Evolutionary conservation across 495 filamentous ascomycete genomes (phyloP).

Genomic region (Penicillium manginii): DNA sequence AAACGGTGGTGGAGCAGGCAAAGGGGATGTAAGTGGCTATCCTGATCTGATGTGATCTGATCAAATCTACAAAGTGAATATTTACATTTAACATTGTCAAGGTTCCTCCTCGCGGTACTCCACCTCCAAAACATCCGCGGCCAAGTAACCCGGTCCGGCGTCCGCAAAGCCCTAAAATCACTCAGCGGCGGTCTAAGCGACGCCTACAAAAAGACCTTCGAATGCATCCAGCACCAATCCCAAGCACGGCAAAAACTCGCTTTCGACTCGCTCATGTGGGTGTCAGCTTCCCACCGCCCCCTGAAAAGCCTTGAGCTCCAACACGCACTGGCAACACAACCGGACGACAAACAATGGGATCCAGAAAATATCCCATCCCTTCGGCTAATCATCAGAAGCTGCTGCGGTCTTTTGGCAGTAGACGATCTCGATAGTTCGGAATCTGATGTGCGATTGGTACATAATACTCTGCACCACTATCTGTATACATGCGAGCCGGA

Average conservation of each 20-base stretch:
- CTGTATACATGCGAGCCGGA: neutral
- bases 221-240: neutral
- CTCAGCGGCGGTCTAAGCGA: conserved; percentile 1
- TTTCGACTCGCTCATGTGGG: conserved; percentile 1
- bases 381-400: neutral
- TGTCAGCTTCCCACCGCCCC: neutral
- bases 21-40: neutral
- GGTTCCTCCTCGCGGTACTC: conserved; percentile 5
- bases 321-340: neutral
- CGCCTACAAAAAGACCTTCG: neutral
- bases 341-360: neutral
- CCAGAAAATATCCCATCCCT: neutral
- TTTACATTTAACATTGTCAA: too few species aligned
- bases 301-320: neutral
- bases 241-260: neutral
- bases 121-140: neutral
- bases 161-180: neutral
- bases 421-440: neutral
- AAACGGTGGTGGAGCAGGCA: neutral
- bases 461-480: conserved; percentile 1
- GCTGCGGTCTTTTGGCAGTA: neutral
- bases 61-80: neutral
- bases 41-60: neutral
- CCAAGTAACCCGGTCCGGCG: conserved; percentile 1
- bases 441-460: neutral